phyloP scores from a whole-genome alignment of 164 flowering plant species.

The Aristolochia californica region DNA sequence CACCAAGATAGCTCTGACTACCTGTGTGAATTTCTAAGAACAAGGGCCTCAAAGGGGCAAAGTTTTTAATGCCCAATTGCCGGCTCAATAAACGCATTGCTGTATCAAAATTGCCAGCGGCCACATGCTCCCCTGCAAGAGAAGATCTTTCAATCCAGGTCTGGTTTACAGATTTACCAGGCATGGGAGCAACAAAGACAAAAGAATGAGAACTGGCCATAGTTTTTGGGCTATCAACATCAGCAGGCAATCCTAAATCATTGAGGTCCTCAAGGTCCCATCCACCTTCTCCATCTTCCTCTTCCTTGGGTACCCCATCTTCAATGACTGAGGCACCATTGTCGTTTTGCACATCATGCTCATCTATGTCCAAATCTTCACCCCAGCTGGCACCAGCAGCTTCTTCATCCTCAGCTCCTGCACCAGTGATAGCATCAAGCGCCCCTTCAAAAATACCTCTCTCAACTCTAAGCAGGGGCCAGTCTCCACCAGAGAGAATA shows the following conservation, averaged over 20 bases:
- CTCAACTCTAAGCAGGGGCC: constrained; percentile 69
- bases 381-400: constrained; percentile 73
- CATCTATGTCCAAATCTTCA: constrained; percentile 62
- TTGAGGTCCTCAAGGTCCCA: constrained; percentile 56
- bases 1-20: constrained; percentile 57
- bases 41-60: constrained; percentile 54
- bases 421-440: constrained; percentile 41
- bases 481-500: constrained; percentile 58
- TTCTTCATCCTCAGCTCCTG: constrained; percentile 45
- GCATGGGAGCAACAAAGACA: constrained; percentile 63
- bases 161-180: constrained; percentile 80
- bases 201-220: constrained; percentile 32
- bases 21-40: constrained; percentile 70
- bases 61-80: constrained; percentile 62
- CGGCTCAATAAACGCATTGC: constrained; percentile 57
- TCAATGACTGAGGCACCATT: constrained; percentile 35
- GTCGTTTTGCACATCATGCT: constrained; percentile 49
- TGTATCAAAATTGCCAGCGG: constrained; percentile 81
- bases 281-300: constrained; percentile 56
- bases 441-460: constrained; percentile 82
- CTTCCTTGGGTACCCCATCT: constrained; percentile 54
- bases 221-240: constrained; percentile 48
- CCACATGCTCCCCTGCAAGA: constrained; percentile 92
- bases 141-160: constrained; percentile 79
- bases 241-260: constrained; percentile 49